Percentiles rank a stretch among this genome's conserved stretches.
These are phyloP conservation scores for Rhododendron mucronatum DNA, from an alignment of 148 eudicot genomes.

Conservation along the genomic window DNA sequence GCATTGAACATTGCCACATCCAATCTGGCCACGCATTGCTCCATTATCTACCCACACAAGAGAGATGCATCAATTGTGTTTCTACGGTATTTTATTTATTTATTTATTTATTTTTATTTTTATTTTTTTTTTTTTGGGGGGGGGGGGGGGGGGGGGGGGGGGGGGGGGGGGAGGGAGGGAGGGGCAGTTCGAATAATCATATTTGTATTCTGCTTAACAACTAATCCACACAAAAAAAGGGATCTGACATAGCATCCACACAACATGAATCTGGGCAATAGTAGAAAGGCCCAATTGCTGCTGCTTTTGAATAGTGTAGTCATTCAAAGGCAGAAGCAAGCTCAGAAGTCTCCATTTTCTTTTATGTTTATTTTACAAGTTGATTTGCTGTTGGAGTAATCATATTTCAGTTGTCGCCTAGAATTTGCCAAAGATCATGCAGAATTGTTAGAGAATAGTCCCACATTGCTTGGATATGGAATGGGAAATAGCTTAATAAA, in stretches of 20 bases:
- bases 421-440: neutral
- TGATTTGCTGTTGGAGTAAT: neutral
- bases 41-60: slow-evolving; percentile 64
- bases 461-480: no score
- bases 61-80: neutral
- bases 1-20: slow-evolving; percentile 99
- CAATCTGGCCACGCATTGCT: slow-evolving; percentile 79
- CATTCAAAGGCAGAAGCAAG: neutral
- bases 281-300: neutral
- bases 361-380: neutral
- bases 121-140: no score
- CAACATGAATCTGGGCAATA: neutral
- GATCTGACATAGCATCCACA: neutral
- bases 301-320: neutral
- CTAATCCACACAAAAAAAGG: neutral
- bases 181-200: neutral
- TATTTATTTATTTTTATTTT: no score
- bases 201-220: neutral
- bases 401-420: neutral
- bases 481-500: no score
- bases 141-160: no score
- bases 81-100: neutral
- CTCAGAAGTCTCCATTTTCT: neutral
- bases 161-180: no score
- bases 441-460: no score